Base-by-base conservation (phyloP, 2,329 filamentous ascomycete genomes). In the Ophiostoma quercus region DNA sequence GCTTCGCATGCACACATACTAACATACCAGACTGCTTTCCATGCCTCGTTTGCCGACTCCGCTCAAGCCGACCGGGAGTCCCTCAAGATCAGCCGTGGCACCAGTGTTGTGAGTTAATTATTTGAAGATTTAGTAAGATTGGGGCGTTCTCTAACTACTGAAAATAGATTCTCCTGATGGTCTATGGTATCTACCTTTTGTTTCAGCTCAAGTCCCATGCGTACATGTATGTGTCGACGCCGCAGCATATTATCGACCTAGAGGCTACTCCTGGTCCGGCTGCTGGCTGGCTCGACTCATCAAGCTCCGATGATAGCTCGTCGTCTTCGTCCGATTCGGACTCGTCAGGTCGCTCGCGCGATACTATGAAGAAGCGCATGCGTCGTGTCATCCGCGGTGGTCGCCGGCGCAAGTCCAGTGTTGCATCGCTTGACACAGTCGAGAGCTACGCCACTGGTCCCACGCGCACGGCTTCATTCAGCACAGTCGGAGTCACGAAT, bases 141-240 rank as follows among this genome's bases (percentile, higher is more conserved):
- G 7, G 2, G 29, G n/a, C 11, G 9, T 57, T 8, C 3, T 11
- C 3, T 29, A 29, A 57, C 11, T 25, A 32, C 0, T n/a, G n/a
- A 29, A 29, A 29, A 5, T 66, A 89, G 87, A 84, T 96, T 68
- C 82, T 97, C 9, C 84, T 96, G 1, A 77, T 96, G 43, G 90
- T 97, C 12, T 97, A 97, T 77, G 80, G 88, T 65, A 81, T 96
- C 22, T 97, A 96, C 77, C 85, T 97, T 43, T 77, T 96, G 25
- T 97, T 97, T 79, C 93, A 96, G 81, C 86, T 97, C 72, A 96
- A 96, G 79, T 95, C 92, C 1, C 93, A 97, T 77, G 86, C 92
- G 9, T 96, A 96, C 80, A 88, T 97, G 82, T 96, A 97, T 75
- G 91, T 93, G 79, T 95, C 92, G 74, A 97, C 92, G 5, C 94